These are phyloP conservation scores for Ceratobasidium sp. DNA, from an alignment of 1,284 basidiomycete genomes.

Conservation along the genomic window DNA sequence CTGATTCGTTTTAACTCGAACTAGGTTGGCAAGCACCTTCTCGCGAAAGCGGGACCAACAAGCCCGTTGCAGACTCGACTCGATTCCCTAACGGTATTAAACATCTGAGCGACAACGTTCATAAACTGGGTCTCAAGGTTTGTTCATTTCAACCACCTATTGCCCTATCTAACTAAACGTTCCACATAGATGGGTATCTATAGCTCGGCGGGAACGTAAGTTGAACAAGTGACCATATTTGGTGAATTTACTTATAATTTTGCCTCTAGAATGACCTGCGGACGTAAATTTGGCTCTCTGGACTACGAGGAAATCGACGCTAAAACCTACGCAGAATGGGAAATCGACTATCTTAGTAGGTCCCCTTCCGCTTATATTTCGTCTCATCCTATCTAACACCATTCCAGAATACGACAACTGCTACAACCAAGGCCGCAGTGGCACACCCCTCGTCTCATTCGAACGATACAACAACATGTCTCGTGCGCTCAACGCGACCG, in stretches of 20 bases:
- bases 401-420: slow-evolving; percentile 64
- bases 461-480: slow-evolving; percentile 66
- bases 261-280: slow-evolving; percentile 60
- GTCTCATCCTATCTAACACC: not conserved
- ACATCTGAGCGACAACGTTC: slow-evolving; percentile 59
- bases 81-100: slow-evolving; percentile 65
- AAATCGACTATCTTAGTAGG: slow-evolving; percentile 61
- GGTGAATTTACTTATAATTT: not conserved
- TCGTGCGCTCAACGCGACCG: slow-evolving; percentile 64
- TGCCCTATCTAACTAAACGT: not conserved
- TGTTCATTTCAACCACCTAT: not conserved
- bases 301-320: slow-evolving; percentile 66
- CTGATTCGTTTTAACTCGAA: not conserved
- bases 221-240: slow-evolving; percentile 43
- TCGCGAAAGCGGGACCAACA: slow-evolving; percentile 51
- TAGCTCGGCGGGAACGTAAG: slow-evolving; percentile 62
- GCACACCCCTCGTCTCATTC: slow-evolving; percentile 61
- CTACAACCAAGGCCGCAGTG: slow-evolving; percentile 62
- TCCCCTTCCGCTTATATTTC: slow-evolving; percentile 10
- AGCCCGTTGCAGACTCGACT: slow-evolving; percentile 56
- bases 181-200: slow-evolving; percentile 62
- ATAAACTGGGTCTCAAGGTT: slow-evolving; percentile 62
- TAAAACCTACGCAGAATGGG: slow-evolving; percentile 63
- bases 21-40: slow-evolving; percentile 58
- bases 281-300: slow-evolving; percentile 62